phyloP scores from a whole-genome alignment of 2,329 filamentous ascomycete species.

The Cladophialophora carrionii region DNA sequence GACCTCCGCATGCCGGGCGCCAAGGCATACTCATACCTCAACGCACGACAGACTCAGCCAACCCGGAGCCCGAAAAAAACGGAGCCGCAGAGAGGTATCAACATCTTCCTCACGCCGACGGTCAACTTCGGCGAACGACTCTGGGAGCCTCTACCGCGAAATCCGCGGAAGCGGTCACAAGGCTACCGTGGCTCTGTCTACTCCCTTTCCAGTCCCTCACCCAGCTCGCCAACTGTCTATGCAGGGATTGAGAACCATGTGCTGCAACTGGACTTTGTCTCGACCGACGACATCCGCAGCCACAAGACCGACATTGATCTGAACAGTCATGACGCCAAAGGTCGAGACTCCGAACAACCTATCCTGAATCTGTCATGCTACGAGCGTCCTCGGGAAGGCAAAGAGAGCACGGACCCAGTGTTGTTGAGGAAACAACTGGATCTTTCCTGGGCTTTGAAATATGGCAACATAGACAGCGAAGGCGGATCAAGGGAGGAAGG shows the following conservation, averaged over 20 bases:
- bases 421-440: constrained; percentile 35
- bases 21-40: constrained; percentile 43
- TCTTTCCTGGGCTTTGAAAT: constrained; percentile 8
- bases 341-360: constrained; percentile 14
- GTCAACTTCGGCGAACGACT: constrained; percentile 26
- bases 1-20: constrained; percentile 60
- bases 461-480: not conserved
- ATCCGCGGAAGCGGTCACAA: constrained; percentile 19
- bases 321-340: not conserved
- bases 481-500: not conserved
- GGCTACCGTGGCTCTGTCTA: constrained; percentile 52
- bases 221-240: constrained; percentile 52
- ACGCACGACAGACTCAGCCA: constrained; percentile 15
- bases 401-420: constrained; percentile 36
- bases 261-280: constrained; percentile 50
- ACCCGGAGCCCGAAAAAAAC: not conserved
- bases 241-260: constrained; percentile 50
- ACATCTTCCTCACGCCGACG: constrained; percentile 48
- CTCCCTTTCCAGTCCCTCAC: constrained; percentile 50
- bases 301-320: not conserved
- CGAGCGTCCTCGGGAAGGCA: constrained; percentile 46
- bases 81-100: constrained; percentile 43
- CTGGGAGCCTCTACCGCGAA: constrained; percentile 33
- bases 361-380: constrained; percentile 49
- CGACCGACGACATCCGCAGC: constrained; percentile 49